Evolutionary conservation across 2,329 filamentous ascomycete species (phyloP).

Genomic region (Ophiocordyceps sinensis): DNA sequence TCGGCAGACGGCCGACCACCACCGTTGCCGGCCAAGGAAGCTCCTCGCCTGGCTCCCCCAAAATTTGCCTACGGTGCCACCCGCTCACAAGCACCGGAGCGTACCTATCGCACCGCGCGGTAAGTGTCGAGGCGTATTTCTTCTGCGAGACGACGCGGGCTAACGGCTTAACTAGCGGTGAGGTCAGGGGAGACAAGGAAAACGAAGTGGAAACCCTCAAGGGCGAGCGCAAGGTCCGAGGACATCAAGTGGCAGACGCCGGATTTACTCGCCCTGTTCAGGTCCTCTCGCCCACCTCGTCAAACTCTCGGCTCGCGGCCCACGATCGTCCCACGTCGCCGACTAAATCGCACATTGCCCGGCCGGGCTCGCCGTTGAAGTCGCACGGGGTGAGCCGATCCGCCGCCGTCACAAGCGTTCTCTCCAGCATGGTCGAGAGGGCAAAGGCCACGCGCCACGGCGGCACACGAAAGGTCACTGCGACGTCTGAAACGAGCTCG

Average conservation of each 20-base stretch:
- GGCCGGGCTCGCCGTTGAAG: slow-evolving; percentile 50
- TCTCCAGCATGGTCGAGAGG: slow-evolving; percentile 46
- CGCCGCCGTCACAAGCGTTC: slow-evolving; percentile 26
- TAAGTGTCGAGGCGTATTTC: slow-evolving; percentile 15
- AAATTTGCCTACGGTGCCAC: slow-evolving; percentile 16
- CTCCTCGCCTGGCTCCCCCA: slow-evolving; percentile 19
- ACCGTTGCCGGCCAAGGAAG: slow-evolving; percentile 36
- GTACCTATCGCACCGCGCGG: slow-evolving; percentile 35
- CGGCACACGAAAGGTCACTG: slow-evolving; percentile 30
- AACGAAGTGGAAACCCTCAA: slow-evolving; percentile 47
- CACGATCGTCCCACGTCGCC: slow-evolving; percentile 36
- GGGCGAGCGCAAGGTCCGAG: slow-evolving; percentile 53
- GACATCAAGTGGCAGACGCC: slow-evolving; percentile 25
- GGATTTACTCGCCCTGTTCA: slow-evolving; percentile 30
- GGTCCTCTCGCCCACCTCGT: slow-evolving; percentile 69
- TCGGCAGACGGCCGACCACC: slow-evolving; percentile 21
- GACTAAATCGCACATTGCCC: slow-evolving; percentile 40
- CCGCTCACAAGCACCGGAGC: slow-evolving; percentile 9
- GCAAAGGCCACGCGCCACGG: slow-evolving; percentile 39
- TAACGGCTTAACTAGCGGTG: slow-evolving; percentile 33
- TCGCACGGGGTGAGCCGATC: slow-evolving; percentile 24
- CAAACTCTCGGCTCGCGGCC: slow-evolving; percentile 53
- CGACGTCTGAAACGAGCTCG: slow-evolving; percentile 27
- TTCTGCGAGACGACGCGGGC: slow-evolving; percentile 1
- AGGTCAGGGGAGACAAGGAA: slow-evolving; percentile 60